Base-by-base conservation (phyloP, 176 grass and related monocot genomes). In the Zea luxurians region DNA sequence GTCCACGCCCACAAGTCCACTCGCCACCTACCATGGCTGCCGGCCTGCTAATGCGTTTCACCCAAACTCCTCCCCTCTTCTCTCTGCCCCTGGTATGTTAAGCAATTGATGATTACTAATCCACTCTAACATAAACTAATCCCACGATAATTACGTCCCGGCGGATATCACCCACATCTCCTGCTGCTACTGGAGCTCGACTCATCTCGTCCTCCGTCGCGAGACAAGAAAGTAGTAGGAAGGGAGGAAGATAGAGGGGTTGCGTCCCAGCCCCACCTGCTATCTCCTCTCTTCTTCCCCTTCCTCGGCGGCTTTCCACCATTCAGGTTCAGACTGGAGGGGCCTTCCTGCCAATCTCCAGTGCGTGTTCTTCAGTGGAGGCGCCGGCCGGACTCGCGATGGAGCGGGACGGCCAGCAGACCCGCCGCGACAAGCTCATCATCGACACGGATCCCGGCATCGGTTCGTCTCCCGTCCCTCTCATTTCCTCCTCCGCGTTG, bases 401-500 rank as follows among this genome's bases (percentile, higher is more conserved):
- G 84, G 78, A 38, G 54, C 76, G 67, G 74, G 79, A 87, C 49
- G 67, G 68, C 63, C 76, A 79, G 47, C 77, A 78, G 70, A 89
- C 82, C 77, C 50, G 50, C 78, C 79, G 74, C 70, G 71, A 89
- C 70, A 97, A 85, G 88, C 18, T 97, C 74, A 91, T 97, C 88
- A 87, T 97, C 88, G 93, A 97, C 71, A 97, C 93, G 57, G 93
- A 97, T 89, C 93, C 93, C 40, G 93, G 93, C 74, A 93, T 97
- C 79, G 93, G 93, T 97, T 50, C 60, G 73, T 37, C 27, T 27
- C 27, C 27, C 27, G 27, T 27, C 0, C 15, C 41, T 6, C 4
- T 13, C 9, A 10, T 10, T 48, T 48, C 46, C 17, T 7, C 55
- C 17, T 3, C 16, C 40, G 43, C 68, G 54, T 68, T 74, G 62